Evolutionary conservation across 73 alveolate genomes (phyloP).

Genomic region (Paramecium sonneborni): DNA sequence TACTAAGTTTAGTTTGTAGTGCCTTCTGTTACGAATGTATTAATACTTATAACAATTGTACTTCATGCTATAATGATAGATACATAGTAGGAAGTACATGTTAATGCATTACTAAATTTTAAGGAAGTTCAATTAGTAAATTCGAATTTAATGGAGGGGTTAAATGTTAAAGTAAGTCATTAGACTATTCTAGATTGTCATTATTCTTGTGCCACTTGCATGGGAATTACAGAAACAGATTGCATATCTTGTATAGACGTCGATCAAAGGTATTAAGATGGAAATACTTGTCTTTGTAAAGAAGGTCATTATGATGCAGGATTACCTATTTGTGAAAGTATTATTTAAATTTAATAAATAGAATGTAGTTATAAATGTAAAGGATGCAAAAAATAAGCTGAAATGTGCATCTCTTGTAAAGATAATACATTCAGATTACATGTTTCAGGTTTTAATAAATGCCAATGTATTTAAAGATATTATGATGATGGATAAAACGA

Average conservation of each 20-base stretch:
- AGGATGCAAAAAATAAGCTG: too few relatives aligned
- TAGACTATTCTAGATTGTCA: not conserved
- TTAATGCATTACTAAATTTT: not conserved
- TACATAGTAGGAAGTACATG: not conserved
- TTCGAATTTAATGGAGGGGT: not conserved
- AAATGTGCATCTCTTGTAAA: too few relatives aligned
- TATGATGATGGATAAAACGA: too few relatives aligned
- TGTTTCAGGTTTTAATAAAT: too few relatives aligned
- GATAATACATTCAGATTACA: too few relatives aligned
- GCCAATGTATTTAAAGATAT: too few relatives aligned
- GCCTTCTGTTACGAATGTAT: not conserved
- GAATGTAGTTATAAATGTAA: too few relatives aligned
- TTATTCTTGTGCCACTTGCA: not conserved
- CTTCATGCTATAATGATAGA: not conserved
- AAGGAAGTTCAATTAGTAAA: not conserved
- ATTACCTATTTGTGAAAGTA: not conserved
- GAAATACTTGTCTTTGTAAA: not conserved
- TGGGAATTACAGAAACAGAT: not conserved
- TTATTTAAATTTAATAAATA: not conserved
- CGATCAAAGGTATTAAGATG: not conserved
- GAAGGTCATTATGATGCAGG: not conserved
- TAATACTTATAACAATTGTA: not conserved
- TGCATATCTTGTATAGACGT: not conserved
- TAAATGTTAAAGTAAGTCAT: too few relatives aligned
- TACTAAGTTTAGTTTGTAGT: not conserved